Evolutionary conservation across 208 protist genomes (phyloP).

Genomic region (Leishmania lainsoni): DNA sequence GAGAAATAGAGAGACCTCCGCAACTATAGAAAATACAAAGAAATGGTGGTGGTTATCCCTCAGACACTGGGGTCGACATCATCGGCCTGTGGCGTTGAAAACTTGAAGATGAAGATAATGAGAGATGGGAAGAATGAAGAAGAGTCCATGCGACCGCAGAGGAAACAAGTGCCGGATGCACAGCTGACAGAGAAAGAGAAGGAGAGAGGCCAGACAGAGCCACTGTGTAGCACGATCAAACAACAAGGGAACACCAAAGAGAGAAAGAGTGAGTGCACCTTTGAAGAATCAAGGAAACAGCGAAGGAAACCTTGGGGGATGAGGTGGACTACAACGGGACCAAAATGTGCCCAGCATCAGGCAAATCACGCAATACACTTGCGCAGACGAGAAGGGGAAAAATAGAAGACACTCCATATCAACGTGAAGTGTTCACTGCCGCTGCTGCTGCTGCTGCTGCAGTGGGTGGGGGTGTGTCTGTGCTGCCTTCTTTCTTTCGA

Average conservation of each 20-base stretch:
- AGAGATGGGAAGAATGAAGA: not conserved
- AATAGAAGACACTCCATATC: too few relatives aligned
- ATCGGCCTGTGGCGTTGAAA: not conserved
- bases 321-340: not conserved
- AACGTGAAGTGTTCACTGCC: not conserved
- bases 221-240: not conserved
- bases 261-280: not conserved
- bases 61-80: too few relatives aligned
- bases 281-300: not conserved
- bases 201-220: not conserved
- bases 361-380: not conserved
- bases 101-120: not conserved
- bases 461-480: too few relatives aligned
- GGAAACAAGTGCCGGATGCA: not conserved
- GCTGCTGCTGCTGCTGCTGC: not conserved
- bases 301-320: not conserved
- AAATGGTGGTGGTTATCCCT: too few relatives aligned
- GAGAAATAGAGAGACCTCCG: too few relatives aligned
- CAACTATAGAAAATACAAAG: too few relatives aligned
- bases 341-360: not conserved
- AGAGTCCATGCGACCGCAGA: not conserved
- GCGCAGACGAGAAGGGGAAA: not conserved
- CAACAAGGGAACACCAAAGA: not conserved
- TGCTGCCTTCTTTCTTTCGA: too few relatives aligned
- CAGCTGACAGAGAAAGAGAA: not conserved